Evolutionary conservation across 148 eudicot species (phyloP).

Genomic region (Chenopodium berlandieri): DNA sequence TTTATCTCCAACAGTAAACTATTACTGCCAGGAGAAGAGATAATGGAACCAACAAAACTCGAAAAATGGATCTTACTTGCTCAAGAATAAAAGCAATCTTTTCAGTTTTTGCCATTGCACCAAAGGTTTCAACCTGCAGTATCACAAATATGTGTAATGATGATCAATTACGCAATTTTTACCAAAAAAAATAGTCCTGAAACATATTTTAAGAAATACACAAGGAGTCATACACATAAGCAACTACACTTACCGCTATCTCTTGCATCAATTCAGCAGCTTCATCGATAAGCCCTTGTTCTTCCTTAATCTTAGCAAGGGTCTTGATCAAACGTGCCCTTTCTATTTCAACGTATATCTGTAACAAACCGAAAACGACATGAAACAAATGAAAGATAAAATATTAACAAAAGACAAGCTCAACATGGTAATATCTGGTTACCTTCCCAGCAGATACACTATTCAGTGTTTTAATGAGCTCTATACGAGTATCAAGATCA

Average conservation of each 20-base stretch:
- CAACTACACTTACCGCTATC: conserved; percentile 65
- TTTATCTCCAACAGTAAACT: not conserved
- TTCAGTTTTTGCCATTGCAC: conserved; percentile 98
- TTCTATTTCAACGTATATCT: conserved; percentile 96
- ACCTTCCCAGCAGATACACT: conserved; percentile 96
- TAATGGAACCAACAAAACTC: not conserved
- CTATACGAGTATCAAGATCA: conserved; percentile 76
- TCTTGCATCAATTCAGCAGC: conserved; percentile 99
- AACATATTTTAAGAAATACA: not conserved
- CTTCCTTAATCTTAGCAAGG: conserved; percentile 94
- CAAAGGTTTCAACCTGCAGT: conserved; percentile 89
- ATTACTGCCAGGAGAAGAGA: not conserved
- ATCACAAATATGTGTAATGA: conserved; percentile 6
- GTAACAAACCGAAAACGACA: not conserved
- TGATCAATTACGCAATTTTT: not conserved
- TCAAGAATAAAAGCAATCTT: conserved; percentile 94
- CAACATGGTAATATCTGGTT: not conserved
- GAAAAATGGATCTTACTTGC: conserved; percentile 52
- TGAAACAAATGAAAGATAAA: not conserved
- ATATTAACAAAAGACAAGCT: conserved; percentile 5
- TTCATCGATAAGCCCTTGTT: conserved; percentile 81
- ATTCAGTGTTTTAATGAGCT: conserved; percentile 86
- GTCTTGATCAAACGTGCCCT: conserved; percentile 77
- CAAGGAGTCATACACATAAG: not conserved
- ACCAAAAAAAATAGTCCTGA: not conserved